These are phyloP conservation scores for Saraca asoca DNA, from an alignment of 331 rosid species.

Conservation along the genomic window DNA sequence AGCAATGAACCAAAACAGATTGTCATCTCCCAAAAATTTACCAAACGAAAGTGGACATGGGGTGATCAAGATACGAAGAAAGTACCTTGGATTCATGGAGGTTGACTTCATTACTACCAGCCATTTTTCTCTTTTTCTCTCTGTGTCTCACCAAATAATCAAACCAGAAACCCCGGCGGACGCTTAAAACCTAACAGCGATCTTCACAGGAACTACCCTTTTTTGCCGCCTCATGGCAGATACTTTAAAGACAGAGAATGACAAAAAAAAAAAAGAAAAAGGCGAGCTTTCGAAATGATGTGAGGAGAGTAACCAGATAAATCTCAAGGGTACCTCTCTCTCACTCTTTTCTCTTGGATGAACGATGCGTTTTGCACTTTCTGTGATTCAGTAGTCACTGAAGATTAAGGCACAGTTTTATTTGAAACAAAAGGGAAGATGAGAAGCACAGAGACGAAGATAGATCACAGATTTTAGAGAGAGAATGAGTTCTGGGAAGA, in stretches of 20 bases:
- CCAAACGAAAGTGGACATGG: not conserved
- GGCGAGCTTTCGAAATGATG: not conserved
- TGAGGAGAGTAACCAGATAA: slow-evolving; percentile 20
- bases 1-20: slow-evolving; percentile 12
- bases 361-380: slow-evolving; percentile 4
- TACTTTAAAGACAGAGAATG: not conserved
- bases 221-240: slow-evolving; percentile 39
- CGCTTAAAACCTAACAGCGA: slow-evolving; percentile 43
- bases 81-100: slow-evolving; percentile 81
- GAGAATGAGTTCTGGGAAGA: slow-evolving; percentile 7
- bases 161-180: slow-evolving; percentile 27
- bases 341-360: not conserved
- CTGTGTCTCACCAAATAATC: slow-evolving; percentile 4
- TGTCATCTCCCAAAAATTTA: slow-evolving; percentile 4
- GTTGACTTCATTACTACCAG: slow-evolving; percentile 82
- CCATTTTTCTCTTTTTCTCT: slow-evolving; percentile 46
- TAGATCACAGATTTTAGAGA: slow-evolving; percentile 38
- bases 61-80: slow-evolving; percentile 12
- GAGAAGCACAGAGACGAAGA: slow-evolving; percentile 33
- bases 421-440: slow-evolving; percentile 34
- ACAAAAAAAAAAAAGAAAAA: no score
- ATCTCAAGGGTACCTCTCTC: not conserved
- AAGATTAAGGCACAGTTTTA: slow-evolving; percentile 43
- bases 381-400: slow-evolving; percentile 40
- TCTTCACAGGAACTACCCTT: slow-evolving; percentile 27